These are phyloP conservation scores for Zopfia rhizophila DNA, from an alignment of 2,329 filamentous ascomycete genomes.

Conservation along the genomic window DNA sequence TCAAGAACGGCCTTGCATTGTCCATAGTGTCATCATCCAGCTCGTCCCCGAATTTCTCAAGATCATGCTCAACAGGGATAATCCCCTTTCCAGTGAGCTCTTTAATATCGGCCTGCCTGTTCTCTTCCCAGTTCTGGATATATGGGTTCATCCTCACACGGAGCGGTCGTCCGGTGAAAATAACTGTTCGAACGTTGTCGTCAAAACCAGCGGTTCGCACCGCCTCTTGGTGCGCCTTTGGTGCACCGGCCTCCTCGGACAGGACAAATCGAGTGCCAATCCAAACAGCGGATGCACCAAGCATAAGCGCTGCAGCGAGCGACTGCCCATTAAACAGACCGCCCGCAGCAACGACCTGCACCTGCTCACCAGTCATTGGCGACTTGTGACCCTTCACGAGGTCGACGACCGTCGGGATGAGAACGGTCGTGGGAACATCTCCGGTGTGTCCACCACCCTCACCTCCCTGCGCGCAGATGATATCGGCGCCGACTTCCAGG, in stretches of 20 bases:
- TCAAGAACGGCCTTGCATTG: constrained; percentile 88
- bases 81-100: constrained; percentile 87
- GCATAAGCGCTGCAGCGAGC: constrained; percentile 88
- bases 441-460: constrained; percentile 98
- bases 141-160: constrained; percentile 94
- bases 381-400: constrained; percentile 83
- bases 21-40: constrained; percentile 87
- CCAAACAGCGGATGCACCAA: constrained; percentile 94
- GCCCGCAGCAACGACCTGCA: constrained; percentile 92
- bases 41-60: constrained; percentile 79
- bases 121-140: constrained; percentile 95
- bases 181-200: constrained; percentile 96
- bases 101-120: constrained; percentile 90
- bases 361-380: constrained; percentile 84
- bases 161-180: constrained; percentile 96
- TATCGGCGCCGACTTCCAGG: constrained; percentile 85
- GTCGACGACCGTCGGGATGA: constrained; percentile 92
- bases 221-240: constrained; percentile 93
- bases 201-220: constrained; percentile 92
- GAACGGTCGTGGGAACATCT: constrained; percentile 87
- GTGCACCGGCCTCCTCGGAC: constrained; percentile 91
- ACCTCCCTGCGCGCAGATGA: constrained; percentile 98
- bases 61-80: constrained; percentile 92
- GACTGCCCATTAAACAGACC: constrained; percentile 94
- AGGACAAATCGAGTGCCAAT: constrained; percentile 97